Conservation (phyloP, 2,329 filamentous ascomycete genomes). For the Elsinoe batatas region DNA sequence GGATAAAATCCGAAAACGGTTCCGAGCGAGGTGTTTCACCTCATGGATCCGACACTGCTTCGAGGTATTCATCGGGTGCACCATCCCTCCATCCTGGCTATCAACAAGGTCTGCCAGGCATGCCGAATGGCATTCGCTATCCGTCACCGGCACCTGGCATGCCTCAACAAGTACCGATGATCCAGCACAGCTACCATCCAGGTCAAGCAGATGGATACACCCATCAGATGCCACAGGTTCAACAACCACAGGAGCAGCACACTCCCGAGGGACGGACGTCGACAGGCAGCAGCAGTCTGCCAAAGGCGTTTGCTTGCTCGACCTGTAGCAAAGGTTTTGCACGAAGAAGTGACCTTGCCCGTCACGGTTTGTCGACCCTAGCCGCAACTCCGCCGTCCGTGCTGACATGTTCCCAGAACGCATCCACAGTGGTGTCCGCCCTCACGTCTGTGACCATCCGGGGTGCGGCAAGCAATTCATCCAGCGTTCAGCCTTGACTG, state of each 20-base stretch:
- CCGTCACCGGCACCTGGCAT: slow-evolving; percentile 43
- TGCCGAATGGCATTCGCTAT: slow-evolving; percentile 44
- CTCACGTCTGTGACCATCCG: slow-evolving; percentile 83
- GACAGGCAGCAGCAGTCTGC: slow-evolving; percentile 40
- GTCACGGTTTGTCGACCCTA: slow-evolving; percentile 62
- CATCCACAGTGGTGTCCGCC: slow-evolving; percentile 84
- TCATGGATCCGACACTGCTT: slow-evolving; percentile 46
- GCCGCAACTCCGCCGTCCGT: slow-evolving; percentile 9
- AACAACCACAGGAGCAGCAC: slow-evolving; percentile 29
- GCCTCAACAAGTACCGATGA: slow-evolving; percentile 41
- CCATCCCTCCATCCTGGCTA: slow-evolving; percentile 40
- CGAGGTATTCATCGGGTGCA: slow-evolving; percentile 48
- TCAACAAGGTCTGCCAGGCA: slow-evolving; percentile 39
- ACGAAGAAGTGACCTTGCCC: slow-evolving; percentile 80
- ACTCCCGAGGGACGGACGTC: slow-evolving; percentile 28
- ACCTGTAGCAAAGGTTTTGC: slow-evolving; percentile 90
- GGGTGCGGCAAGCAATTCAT: slow-evolving; percentile 95
- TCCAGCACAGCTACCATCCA: slow-evolving; percentile 46
- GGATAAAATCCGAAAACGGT: slow-evolving; percentile 49
- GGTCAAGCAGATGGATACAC: slow-evolving; percentile 28
- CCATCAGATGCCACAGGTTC: slow-evolving; percentile 32
- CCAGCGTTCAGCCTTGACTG: slow-evolving; percentile 87
- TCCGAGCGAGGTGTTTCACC: slow-evolving; percentile 49
- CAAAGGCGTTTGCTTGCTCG: slow-evolving; percentile 78
- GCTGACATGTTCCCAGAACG: slow-evolving; percentile 52